These are phyloP conservation scores for Trichosporon sp. DNA, from an alignment of 1,284 basidiomycete genomes.

Conservation along the genomic window DNA sequence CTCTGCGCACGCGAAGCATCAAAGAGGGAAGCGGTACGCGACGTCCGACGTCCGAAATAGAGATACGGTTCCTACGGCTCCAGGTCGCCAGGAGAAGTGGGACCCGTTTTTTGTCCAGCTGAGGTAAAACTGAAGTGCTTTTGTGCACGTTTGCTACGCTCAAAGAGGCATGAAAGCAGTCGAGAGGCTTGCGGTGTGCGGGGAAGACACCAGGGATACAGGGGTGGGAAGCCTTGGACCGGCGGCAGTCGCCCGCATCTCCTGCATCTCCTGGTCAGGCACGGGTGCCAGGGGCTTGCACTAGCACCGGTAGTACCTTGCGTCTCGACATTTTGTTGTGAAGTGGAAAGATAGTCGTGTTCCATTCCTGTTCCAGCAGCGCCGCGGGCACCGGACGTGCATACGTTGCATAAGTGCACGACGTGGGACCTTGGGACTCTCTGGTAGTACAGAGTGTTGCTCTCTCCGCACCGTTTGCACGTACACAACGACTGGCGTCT, in stretches of 20 bases:
- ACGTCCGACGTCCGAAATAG: neutral
- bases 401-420: neutral
- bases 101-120: neutral
- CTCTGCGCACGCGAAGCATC: neutral
- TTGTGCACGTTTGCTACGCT: neutral
- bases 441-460: no score
- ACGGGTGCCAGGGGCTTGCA: neutral
- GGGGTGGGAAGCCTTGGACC: neutral
- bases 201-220: neutral
- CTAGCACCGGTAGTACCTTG: neutral
- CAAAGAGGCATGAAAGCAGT: neutral
- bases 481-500: neutral
- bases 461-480: neutral
- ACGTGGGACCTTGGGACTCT: neutral
- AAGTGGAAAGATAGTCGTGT: neutral
- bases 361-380: neutral
- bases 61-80: neutral
- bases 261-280: neutral
- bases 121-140: neutral
- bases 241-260: neutral
- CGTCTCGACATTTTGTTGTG: conserved; percentile 1
- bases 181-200: neutral
- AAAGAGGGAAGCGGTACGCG: neutral
- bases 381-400: no score
- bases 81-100: neutral